Evolutionary conservation across 176 grass and related monocot species (phyloP).

Genomic region (Bonia amplexicaulis): DNA sequence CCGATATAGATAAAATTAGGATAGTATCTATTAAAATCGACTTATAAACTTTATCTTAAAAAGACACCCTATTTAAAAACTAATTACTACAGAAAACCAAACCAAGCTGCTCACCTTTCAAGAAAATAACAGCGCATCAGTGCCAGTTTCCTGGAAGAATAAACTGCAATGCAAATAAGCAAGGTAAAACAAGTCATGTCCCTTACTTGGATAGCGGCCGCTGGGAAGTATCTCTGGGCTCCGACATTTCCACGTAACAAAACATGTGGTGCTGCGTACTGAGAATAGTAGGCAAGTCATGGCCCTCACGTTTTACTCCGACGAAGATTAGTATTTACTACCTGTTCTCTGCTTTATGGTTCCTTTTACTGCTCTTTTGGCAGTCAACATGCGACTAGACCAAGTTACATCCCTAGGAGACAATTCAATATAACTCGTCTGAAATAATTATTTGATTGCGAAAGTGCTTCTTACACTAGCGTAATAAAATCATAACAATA

Average conservation of each 20-base stretch:
- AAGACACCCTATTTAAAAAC: too few relatives aligned
- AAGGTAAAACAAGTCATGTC: too few relatives aligned
- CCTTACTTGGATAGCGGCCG: not conserved
- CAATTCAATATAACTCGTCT: not conserved
- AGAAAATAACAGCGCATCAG: not conserved
- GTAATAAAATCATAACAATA: not conserved
- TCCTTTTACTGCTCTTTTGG: too few relatives aligned
- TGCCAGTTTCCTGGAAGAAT: not conserved
- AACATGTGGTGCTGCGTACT: not conserved
- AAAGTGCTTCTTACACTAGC: not conserved
- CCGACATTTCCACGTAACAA: not conserved
- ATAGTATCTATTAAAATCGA: too few relatives aligned
- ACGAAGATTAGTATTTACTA: not conserved
- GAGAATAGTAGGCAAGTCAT: not conserved
- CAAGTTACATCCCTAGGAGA: not conserved
- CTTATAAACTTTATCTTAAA: too few relatives aligned
- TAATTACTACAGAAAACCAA: too few relatives aligned
- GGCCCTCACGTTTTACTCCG: not conserved
- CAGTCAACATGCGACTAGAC: not conserved
- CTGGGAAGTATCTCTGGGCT: not conserved
- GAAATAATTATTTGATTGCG: not conserved
- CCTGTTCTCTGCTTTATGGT: not conserved
- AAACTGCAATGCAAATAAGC: not conserved
- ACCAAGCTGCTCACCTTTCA: not conserved
- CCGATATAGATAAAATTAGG: too few relatives aligned